phyloP scores from a whole-genome alignment of 768 basidiomycete genomes.

The Cubamyces sp. region DNA sequence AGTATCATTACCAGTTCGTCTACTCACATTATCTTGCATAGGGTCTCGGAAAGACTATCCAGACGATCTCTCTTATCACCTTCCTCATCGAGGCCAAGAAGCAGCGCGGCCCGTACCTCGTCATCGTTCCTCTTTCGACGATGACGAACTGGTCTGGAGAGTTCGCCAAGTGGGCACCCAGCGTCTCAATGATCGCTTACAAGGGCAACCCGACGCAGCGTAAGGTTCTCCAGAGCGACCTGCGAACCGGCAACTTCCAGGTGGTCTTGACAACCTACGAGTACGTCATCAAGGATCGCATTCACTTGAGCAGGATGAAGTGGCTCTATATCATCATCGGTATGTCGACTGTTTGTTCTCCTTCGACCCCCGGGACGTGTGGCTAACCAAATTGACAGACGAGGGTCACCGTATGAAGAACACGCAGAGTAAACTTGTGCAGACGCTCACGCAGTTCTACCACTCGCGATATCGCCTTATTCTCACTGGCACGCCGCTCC shows the following conservation, averaged over 20 bases:
- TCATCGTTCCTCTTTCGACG: constrained; percentile 94
- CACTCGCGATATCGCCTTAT: constrained; percentile 93
- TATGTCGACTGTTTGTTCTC: constrained; percentile 37
- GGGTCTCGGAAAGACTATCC: constrained; percentile 96
- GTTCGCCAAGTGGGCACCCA: constrained; percentile 96
- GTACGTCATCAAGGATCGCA: constrained; percentile 98
- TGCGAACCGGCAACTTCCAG: constrained; percentile 84
- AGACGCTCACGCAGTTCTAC: constrained; percentile 91
- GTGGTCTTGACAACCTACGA: constrained; percentile 95
- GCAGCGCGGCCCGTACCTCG: constrained; percentile 92
- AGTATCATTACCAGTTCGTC: constrained; percentile 12
- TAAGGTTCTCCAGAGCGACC: constrained; percentile 73
- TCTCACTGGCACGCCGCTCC: constrained; percentile 92
- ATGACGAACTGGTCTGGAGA: constrained; percentile 98
- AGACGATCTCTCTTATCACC: constrained; percentile 92
- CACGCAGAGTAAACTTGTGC: constrained; percentile 83
- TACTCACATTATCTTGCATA: constrained; percentile 32
- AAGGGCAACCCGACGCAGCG: constrained; percentile 91
- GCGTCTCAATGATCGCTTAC: constrained; percentile 79
- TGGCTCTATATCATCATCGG: constrained; percentile 99
- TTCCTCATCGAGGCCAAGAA: constrained; percentile 92
- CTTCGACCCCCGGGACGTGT: background rate
- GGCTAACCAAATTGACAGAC: constrained; percentile 47
- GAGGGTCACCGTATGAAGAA: constrained; percentile 99
- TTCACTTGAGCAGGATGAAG: constrained; percentile 84